Conservation (phyloP, 169 alveolate genomes). For the Plasmodium coatneyi region DNA sequence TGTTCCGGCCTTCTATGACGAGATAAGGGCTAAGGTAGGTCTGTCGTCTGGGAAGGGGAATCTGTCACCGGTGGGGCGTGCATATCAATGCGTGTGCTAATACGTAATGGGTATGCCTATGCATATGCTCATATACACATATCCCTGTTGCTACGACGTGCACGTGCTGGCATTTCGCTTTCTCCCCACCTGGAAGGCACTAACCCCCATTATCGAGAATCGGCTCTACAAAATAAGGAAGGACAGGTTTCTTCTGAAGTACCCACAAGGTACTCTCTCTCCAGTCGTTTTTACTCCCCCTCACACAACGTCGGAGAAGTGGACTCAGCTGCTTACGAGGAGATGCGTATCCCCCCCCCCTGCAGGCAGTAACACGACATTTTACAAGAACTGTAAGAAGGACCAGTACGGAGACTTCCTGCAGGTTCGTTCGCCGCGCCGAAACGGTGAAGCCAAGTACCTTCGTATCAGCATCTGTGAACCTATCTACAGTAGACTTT, state of each 20-base stretch:
- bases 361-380: conserved; percentile 38
- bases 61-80: not conserved
- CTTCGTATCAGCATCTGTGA: not conserved
- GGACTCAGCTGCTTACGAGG: not conserved
- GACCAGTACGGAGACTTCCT: conserved; percentile 47
- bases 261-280: conserved; percentile 33
- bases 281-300: not conserved
- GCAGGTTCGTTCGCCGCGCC: conserved; percentile 7
- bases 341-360: not conserved
- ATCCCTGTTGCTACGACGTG: not conserved
- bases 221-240: conserved; percentile 29
- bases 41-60: not conserved
- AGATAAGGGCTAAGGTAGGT: conserved; percentile 36
- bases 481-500: not conserved
- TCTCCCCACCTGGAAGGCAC: conserved; percentile 9
- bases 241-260: conserved; percentile 61
- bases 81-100: not conserved
- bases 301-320: not conserved
- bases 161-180: not conserved
- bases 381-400: conserved; percentile 61
- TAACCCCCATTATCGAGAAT: conserved; percentile 50
- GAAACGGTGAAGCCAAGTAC: not conserved
- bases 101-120: not conserved
- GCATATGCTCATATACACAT: not conserved
- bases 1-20: conserved; percentile 60